phyloP scores from a whole-genome alignment of 148 eudicot genomes.

The Talinum fruticosum region DNA sequence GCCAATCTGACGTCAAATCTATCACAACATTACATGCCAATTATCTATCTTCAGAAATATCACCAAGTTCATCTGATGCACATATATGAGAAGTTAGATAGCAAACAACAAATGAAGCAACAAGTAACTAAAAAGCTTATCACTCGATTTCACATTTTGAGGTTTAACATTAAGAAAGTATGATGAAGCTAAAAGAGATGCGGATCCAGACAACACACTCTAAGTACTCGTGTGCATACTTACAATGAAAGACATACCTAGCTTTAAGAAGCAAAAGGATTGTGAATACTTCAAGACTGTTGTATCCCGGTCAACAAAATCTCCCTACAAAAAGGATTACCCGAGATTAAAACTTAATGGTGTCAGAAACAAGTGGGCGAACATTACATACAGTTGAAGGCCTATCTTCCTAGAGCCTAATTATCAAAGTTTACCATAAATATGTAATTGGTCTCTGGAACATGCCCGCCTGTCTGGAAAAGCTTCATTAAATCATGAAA shows the following conservation, averaged over 20 bases:
- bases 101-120: background rate
- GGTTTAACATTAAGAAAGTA: background rate
- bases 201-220: background rate
- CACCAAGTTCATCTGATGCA: background rate
- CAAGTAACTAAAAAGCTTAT: background rate
- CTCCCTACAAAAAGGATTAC: constrained; percentile 62
- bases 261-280: constrained; percentile 99
- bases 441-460: constrained; percentile 96
- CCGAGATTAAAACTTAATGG: constrained; percentile 13
- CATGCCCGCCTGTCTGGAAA: constrained; percentile 98
- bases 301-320: constrained; percentile 97
- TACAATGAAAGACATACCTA: constrained; percentile 46
- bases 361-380: background rate
- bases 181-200: background rate
- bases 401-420: background rate
- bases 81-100: background rate
- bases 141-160: background rate
- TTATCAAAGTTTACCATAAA: constrained; percentile 63
- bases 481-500: constrained; percentile 98
- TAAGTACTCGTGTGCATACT: background rate
- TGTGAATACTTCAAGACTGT: constrained; percentile 97
- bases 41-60: background rate
- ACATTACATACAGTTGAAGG: background rate
- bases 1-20: background rate
- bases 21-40: background rate